Base-by-base conservation (phyloP, 2,329 filamentous ascomycete genomes). In the Trichoderma breve region DNA sequence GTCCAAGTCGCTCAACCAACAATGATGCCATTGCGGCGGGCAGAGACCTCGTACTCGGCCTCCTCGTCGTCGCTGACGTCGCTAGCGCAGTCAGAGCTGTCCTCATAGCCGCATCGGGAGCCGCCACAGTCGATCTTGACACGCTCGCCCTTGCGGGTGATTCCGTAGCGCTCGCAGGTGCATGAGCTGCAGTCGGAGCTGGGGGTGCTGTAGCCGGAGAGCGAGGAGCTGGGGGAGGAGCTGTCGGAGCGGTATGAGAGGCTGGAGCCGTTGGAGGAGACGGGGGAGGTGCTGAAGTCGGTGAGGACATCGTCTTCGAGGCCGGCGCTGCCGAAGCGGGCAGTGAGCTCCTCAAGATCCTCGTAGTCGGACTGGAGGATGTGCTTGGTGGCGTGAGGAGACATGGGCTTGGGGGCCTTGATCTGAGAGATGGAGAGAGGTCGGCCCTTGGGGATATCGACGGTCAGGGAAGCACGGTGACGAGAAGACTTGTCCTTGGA, bases 121-220 rank as follows among this genome's bases (percentile, higher is more conserved):
- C 95, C 95, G 77, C 94, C 94, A 80, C 95, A 98, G 89, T 98
- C 95, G 82, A 98, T 90, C 89, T 95, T 96, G 88, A 98, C 92
- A 79, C 95, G 91, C 83, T 97, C 92, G 80, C 95, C 94, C 82
- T 92, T 91, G 84, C 94, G 93, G 75, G 95, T 98, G 86, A 98
- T 97, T 78, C 95, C 95, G 86, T 96, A 98, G 85, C 95, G 93
- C 83, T 98, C 94, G 85, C 95, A 98, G 75, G 92, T 94, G 90
- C 96, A 98, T 81, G 88, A 88, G 79, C 88, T 91, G 84, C 90
- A 90, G 79, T 92, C 92, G 67, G 92, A 94, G 83, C 87, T 87
- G 74, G 92, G 92, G 74, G 91, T 93, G 86, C 93, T 94, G 82
- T 93, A 95, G 77, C 91, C 92, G 70, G 92, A 91, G 76, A 92